Percentiles rank a stretch among this genome's conserved stretches.
Evolutionary conservation across 148 eudicot genomes (phyloP).

Genomic region (Chenopodium formosanum): DNA sequence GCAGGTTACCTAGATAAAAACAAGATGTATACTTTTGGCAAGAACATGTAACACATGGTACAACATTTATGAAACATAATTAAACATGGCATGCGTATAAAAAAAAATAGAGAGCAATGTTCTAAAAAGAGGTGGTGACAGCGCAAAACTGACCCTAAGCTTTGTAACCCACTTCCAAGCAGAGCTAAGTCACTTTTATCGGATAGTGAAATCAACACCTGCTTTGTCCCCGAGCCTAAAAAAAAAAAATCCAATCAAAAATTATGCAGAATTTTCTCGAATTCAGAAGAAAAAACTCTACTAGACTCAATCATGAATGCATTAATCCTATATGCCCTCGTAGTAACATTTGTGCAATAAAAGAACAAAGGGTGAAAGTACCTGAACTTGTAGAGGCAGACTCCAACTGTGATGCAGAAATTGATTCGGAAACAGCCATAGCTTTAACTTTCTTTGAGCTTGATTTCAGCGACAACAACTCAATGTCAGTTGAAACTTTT

Average conservation of each 20-base stretch:
- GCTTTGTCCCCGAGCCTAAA: conserved; percentile 48
- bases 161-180: conserved; percentile 74
- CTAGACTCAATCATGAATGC: background rate
- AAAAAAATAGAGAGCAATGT: background rate
- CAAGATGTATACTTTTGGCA: too few species aligned
- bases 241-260: background rate
- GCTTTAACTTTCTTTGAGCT: conserved; percentile 31
- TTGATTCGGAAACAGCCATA: conserved; percentile 30
- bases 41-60: too few species aligned
- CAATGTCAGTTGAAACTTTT: background rate
- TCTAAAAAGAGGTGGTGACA: background rate
- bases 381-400: conserved; percentile 36
- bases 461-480: conserved; percentile 19
- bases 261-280: background rate
- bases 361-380: background rate
- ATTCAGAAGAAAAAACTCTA: background rate
- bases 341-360: too few species aligned
- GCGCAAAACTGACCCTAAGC: conserved; percentile 62
- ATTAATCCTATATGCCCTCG: background rate
- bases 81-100: background rate
- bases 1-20: too few species aligned
- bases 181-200: conserved; percentile 70
- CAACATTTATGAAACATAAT: too few species aligned
- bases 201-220: conserved; percentile 81
- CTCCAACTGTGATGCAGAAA: conserved; percentile 15